These are phyloP conservation scores for Agrostemma githago DNA, from an alignment of 148 eudicot genomes.

Conservation along the genomic window DNA sequence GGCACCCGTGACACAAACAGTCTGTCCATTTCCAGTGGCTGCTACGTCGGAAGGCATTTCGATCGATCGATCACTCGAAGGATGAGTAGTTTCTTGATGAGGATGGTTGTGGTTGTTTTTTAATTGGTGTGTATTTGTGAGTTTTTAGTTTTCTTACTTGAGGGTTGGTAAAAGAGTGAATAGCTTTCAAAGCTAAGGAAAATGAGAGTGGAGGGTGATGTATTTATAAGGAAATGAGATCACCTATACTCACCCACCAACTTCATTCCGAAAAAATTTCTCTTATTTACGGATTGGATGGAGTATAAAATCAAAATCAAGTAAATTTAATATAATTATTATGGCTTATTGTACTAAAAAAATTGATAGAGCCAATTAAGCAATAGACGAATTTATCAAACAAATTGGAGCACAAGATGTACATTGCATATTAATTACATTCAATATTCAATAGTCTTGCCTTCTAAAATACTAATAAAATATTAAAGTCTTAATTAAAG, in stretches of 20 bases:
- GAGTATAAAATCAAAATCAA: not conserved
- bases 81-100: not conserved
- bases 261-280: constrained; percentile 1
- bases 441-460: too few relatives aligned
- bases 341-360: not conserved
- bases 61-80: not conserved
- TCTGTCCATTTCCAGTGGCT: constrained; percentile 33
- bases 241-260: constrained; percentile 29
- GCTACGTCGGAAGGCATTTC: constrained; percentile 20
- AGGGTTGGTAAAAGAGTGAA: not conserved
- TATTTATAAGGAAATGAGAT: constrained; percentile 24
- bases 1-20: constrained; percentile 89
- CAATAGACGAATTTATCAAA: not conserved
- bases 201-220: constrained; percentile 1
- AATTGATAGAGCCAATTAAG: not conserved
- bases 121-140: not conserved
- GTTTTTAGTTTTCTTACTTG: not conserved
- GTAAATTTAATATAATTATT: too few relatives aligned
- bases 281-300: not conserved
- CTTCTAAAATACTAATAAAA: too few relatives aligned
- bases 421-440: too few relatives aligned
- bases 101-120: not conserved
- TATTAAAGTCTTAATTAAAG: too few relatives aligned
- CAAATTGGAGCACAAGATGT: not conserved
- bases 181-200: constrained; percentile 24